Evolutionary conservation across 1,139 yeast species (phyloP), one percentile per base, ranked within the genome.

Genomic region (Magnusiomyces paraingens): DNA sequence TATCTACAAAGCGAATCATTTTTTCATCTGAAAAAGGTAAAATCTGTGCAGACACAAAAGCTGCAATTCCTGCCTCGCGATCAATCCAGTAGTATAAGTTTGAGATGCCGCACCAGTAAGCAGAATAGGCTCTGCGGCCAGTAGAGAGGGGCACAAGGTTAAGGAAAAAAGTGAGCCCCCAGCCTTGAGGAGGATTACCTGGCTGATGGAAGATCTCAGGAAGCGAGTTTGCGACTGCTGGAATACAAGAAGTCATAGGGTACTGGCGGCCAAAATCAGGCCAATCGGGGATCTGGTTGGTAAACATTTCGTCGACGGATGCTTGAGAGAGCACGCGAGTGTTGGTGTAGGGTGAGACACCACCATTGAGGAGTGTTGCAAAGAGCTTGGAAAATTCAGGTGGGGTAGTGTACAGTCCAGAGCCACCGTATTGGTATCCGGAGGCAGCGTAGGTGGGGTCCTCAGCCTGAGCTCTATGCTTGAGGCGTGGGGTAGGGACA

Each of bases 1-100:
- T 41, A 39, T 29, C 52, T 50, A 53, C 52, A 21, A 55, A 21
- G 2, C 22, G 51, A 20, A 47, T 38, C 1, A 55, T 52, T 22
- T 56, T 48, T 32, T 29, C 39, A 29, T 55, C 58, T 14, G 47
- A 57, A 45, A 56, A 55, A 4, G 78, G 79, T 47, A 74, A 64
- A 4, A 75, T 58, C 55, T 75, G 78, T 12, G 72, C 61, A 17
- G 69, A 78, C 68, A 74, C 73, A 49, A 74, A 67, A 0, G 80
- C 81, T 1, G 73, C 80, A 42, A 76, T 61, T 17, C 70, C 67
- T 2, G 73, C 55, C 55, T 74, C 77, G 47, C 70, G 60, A 57
- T 77, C 81, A 17, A 76, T 64, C 80, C 81, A 77, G 61, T 66
- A 77, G 61, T 62, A 73, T 46, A 75, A 66, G 58, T 76, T 77